phyloP scores from a whole-genome alignment of 2,329 filamentous ascomycete genomes.

The Elsinoe batatas region DNA sequence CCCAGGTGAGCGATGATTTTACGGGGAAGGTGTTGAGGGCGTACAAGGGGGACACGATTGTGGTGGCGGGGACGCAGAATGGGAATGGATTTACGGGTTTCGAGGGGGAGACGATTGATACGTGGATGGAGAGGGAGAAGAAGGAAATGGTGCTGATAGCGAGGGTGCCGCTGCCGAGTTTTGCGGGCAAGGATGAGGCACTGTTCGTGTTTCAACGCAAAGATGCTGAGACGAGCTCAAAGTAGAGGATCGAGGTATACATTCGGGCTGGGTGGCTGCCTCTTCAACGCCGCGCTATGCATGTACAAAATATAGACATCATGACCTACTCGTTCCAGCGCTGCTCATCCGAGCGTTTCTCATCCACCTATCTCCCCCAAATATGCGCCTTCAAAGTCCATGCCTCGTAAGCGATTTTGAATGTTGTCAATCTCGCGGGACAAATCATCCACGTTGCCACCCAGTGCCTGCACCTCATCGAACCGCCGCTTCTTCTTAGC shows the following conservation, averaged over 20 bases:
- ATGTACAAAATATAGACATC: slow-evolving; percentile 3
- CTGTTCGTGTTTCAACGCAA: slow-evolving; percentile 52
- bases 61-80: slow-evolving; percentile 68
- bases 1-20: slow-evolving; percentile 58
- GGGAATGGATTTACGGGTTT: slow-evolving; percentile 65
- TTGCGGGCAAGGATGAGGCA: slow-evolving; percentile 67
- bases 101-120: slow-evolving; percentile 51
- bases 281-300: slow-evolving; percentile 9
- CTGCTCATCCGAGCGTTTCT: background rate
- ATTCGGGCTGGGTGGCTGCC: background rate
- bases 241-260: background rate
- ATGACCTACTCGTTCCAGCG: background rate
- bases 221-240: background rate
- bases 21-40: slow-evolving; percentile 52
- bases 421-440: slow-evolving; percentile 60
- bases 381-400: slow-evolving; percentile 31
- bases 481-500: slow-evolving; percentile 69
- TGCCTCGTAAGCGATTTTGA: slow-evolving; percentile 24
- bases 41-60: slow-evolving; percentile 53
- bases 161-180: slow-evolving; percentile 61
- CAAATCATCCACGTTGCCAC: slow-evolving; percentile 72
- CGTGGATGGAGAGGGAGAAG: slow-evolving; percentile 54
- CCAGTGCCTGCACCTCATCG: slow-evolving; percentile 74
- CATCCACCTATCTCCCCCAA: slow-evolving; percentile 11
- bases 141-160: slow-evolving; percentile 48